A percentile compares a stretch with the other conserved stretches of the same genome.
Evolutionary conservation across 2,329 filamentous ascomycete species (phyloP).

Genomic region (Alternaria sp.): DNA sequence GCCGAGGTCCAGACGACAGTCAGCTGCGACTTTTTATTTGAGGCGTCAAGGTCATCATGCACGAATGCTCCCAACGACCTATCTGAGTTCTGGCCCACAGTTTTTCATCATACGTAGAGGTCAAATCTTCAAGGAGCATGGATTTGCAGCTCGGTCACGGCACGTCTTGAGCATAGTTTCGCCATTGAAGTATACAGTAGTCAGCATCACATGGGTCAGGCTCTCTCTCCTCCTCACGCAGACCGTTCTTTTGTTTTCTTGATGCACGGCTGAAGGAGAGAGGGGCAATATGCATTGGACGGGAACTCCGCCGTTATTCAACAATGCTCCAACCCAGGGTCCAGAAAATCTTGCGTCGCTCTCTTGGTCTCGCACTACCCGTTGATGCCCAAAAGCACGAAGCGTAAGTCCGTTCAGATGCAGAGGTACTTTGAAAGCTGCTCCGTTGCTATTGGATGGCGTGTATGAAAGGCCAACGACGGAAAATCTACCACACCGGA

Average conservation of each 20-base stretch:
- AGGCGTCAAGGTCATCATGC: background rate
- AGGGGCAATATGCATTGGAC: constrained; percentile 1
- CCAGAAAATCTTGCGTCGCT: background rate
- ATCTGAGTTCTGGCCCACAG: constrained; percentile 6
- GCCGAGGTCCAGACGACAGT: background rate
- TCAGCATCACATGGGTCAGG: background rate
- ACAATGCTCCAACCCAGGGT: background rate
- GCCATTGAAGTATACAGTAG: background rate
- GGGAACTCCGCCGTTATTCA: background rate
- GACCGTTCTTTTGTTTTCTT: background rate
- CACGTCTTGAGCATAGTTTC: background rate
- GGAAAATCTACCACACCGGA: background rate
- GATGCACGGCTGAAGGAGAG: background rate
- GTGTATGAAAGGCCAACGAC: background rate
- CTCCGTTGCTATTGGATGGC: background rate
- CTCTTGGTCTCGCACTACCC: background rate
- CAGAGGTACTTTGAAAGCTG: background rate
- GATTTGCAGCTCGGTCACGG: constrained; percentile 1
- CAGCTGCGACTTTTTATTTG: background rate
- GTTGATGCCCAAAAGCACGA: background rate
- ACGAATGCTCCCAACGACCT: constrained; percentile 1
- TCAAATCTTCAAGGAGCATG: constrained; percentile 8
- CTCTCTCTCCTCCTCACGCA: background rate
- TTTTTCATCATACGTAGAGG: background rate
- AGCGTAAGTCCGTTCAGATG: background rate